A percentile compares a stretch with the other conserved stretches of the same genome.
These are phyloP conservation scores for Leccinum subgranulosum DNA, from an alignment of 768 basidiomycete genomes.

Conservation along the genomic window DNA sequence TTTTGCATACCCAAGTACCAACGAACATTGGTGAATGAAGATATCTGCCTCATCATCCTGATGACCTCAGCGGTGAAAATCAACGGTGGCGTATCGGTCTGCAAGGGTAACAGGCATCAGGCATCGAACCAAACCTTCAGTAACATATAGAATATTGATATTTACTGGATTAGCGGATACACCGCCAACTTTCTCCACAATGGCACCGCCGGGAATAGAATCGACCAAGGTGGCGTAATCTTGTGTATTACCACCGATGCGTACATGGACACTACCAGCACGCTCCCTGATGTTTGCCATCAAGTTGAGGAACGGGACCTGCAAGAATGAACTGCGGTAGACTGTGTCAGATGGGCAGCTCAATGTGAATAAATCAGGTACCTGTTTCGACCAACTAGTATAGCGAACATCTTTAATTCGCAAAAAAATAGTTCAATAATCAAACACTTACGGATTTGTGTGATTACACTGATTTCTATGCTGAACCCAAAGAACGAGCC, in stretches of 20 bases:
- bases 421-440: neutral
- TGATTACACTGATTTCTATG: conserved; percentile 71
- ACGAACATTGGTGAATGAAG: conserved; percentile 52
- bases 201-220: conserved; percentile 43
- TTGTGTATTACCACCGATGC: conserved; percentile 80
- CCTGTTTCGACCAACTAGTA: conserved; percentile 19
- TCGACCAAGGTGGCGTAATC: conserved; percentile 56
- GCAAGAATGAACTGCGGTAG: conserved; percentile 41
- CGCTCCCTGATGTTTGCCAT: conserved; percentile 69
- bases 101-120: neutral
- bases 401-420: neutral
- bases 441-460: conserved; percentile 31
- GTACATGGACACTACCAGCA: conserved; percentile 58
- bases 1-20: conserved; percentile 55
- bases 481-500: conserved; percentile 73
- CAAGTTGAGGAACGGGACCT: conserved; percentile 74
- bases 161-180: conserved; percentile 39
- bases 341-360: neutral
- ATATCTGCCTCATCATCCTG: conserved; percentile 60
- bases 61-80: conserved; percentile 64
- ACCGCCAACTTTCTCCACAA: conserved; percentile 47
- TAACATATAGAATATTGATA: neutral
- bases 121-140: neutral
- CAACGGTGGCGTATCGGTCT: conserved; percentile 36
- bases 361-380: neutral